These are phyloP conservation scores for Crithidia sp. DNA, from an alignment of 208 protist genomes.

Conservation along the genomic window DNA sequence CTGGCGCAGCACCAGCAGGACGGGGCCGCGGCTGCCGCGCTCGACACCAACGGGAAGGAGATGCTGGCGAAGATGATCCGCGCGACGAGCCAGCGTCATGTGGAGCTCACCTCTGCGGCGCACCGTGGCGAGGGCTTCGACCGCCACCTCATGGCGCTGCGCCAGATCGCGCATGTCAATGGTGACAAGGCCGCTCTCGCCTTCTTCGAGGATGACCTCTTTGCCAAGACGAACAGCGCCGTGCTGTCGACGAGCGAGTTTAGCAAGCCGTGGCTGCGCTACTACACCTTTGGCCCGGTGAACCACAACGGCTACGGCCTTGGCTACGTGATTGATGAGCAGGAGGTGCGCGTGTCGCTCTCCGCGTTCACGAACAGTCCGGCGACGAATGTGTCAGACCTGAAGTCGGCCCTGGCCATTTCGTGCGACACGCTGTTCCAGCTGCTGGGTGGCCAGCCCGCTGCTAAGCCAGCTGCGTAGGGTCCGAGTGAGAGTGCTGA, in stretches of 20 bases:
- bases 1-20: slow-evolving; percentile 43
- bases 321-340: slow-evolving; percentile 90
- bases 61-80: slow-evolving; percentile 56
- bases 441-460: slow-evolving; percentile 15
- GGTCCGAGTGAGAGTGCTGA: too few species aligned
- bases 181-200: slow-evolving; percentile 67
- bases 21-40: slow-evolving; percentile 14
- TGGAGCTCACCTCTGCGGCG: slow-evolving; percentile 51
- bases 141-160: slow-evolving; percentile 88
- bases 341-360: slow-evolving; percentile 86
- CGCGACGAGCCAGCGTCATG: slow-evolving; percentile 59
- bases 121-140: slow-evolving; percentile 84
- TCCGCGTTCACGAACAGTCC: slow-evolving; percentile 84
- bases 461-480: slow-evolving; percentile 3
- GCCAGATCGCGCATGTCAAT: slow-evolving; percentile 66
- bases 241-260: slow-evolving; percentile 74
- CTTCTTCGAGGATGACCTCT: slow-evolving; percentile 88
- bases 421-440: slow-evolving; percentile 29
- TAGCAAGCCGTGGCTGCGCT: slow-evolving; percentile 72
- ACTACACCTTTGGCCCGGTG: slow-evolving; percentile 89
- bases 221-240: slow-evolving; percentile 49
- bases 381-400: slow-evolving; percentile 64
- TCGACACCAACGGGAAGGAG: slow-evolving; percentile 34
- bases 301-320: slow-evolving; percentile 90
- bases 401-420: slow-evolving; percentile 37